Conservation (phyloP, 768 basidiomycete species). For the Collybiopsis confluens region DNA sequence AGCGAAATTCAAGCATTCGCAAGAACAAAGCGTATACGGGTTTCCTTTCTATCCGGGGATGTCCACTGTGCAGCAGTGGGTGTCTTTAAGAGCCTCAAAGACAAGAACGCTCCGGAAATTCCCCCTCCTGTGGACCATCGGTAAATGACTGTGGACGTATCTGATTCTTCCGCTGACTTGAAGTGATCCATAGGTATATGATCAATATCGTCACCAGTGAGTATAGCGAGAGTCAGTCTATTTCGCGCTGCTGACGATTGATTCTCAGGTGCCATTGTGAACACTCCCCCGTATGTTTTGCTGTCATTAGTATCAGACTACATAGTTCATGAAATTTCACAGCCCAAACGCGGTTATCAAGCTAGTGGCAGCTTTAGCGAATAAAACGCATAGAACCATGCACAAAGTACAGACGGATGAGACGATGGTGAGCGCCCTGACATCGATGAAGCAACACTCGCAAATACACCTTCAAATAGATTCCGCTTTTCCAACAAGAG, state of each 20-base stretch:
- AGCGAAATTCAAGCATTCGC: constrained; percentile 76
- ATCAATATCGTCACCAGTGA: constrained; percentile 78
- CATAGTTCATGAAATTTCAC: constrained; percentile 14
- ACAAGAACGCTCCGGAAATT: constrained; percentile 43
- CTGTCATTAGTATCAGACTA: background rate
- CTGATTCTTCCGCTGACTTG: no score
- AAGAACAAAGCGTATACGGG: constrained; percentile 52
- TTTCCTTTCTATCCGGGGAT: constrained; percentile 90
- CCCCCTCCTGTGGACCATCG: constrained; percentile 62
- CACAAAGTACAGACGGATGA: constrained; percentile 84
- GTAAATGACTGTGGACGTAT: background rate
- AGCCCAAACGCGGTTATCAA: constrained; percentile 71
- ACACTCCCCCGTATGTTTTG: constrained; percentile 74
- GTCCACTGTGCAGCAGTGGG: constrained; percentile 91
- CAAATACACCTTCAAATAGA: constrained; percentile 29
- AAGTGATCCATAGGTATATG: constrained; percentile 54
- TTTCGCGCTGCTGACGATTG: background rate
- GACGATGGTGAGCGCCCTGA: constrained; percentile 53
- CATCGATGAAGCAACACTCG: background rate
- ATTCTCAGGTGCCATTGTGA: constrained; percentile 80
- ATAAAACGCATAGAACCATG: constrained; percentile 82
- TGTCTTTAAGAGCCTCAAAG: constrained; percentile 62
- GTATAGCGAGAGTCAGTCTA: constrained; percentile 14
- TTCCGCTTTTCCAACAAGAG: constrained; percentile 74
- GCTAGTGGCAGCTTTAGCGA: constrained; percentile 77